These are phyloP conservation scores for Melastoma candidum DNA, from an alignment of 441 rosid genomes.

Conservation along the genomic window DNA sequence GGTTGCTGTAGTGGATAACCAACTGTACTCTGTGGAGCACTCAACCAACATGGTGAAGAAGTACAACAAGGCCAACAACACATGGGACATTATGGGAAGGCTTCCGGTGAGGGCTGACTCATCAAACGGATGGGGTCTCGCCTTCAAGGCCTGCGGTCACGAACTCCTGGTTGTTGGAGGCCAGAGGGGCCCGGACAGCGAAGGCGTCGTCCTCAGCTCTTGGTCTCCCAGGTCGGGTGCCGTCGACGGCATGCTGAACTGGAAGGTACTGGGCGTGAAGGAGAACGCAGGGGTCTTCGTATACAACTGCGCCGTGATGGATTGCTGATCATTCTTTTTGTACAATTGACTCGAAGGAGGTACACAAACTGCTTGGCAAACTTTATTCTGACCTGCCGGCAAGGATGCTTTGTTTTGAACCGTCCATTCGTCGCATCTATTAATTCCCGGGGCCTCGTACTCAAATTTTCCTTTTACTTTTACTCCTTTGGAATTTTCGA, in stretches of 20 bases:
- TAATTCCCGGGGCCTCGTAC: too few species aligned
- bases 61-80: constrained; percentile 34
- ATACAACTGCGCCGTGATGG: constrained; percentile 58
- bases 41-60: constrained; percentile 44
- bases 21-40: constrained; percentile 42
- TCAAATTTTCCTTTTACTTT: too few species aligned
- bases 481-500: too few species aligned
- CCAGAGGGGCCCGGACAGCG: constrained; percentile 40
- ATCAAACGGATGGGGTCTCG: constrained; percentile 52
- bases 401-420: too few species aligned
- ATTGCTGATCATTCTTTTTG: constrained; percentile 23
- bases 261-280: constrained; percentile 47
- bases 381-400: too few species aligned
- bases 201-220: constrained; percentile 41
- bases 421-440: too few species aligned
- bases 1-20: constrained; percentile 42
- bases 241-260: constrained; percentile 36
- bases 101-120: constrained; percentile 44
- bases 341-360: too few species aligned
- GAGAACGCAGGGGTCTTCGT: constrained; percentile 49
- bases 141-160: constrained; percentile 48
- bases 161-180: constrained; percentile 40
- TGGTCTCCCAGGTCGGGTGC: constrained; percentile 44
- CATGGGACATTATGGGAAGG: constrained; percentile 46
- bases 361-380: too few species aligned